These are phyloP conservation scores for Rhizopus delemar DNA, from an alignment of 371 early-diverging fungal species.

Conservation along the genomic window DNA sequence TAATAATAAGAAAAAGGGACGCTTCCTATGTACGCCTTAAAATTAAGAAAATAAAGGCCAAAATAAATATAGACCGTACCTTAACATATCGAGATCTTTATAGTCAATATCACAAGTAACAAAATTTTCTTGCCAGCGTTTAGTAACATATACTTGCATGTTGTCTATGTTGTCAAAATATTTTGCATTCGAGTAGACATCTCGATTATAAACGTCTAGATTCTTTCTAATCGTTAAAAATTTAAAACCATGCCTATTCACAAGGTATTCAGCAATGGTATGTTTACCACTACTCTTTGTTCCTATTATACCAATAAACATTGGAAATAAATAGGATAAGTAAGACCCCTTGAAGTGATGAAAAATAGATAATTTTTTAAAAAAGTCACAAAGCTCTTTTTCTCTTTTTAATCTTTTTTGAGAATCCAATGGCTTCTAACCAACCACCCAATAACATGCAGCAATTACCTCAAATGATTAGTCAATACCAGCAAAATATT, in stretches of 20 bases:
- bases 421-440: slow-evolving; percentile 16
- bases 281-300: slow-evolving; percentile 75
- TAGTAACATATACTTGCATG: slow-evolving; percentile 63
- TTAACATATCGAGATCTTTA: slow-evolving; percentile 29
- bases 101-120: slow-evolving; percentile 68
- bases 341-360: too few species aligned
- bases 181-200: slow-evolving; percentile 14
- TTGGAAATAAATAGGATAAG: slow-evolving; percentile 20
- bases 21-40: slow-evolving; percentile 54
- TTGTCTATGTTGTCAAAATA: slow-evolving; percentile 51
- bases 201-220: slow-evolving; percentile 5
- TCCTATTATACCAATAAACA: slow-evolving; percentile 82
- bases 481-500: slow-evolving; percentile 37
- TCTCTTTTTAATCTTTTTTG: slow-evolving; percentile 2
- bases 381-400: background rate
- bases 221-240: slow-evolving; percentile 20
- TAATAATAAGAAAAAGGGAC: slow-evolving; percentile 87
- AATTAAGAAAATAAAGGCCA: slow-evolving; percentile 6
- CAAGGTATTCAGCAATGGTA: slow-evolving; percentile 65
- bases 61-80: slow-evolving; percentile 19
- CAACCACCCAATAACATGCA: slow-evolving; percentile 16
- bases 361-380: background rate
- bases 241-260: slow-evolving; percentile 54
- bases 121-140: slow-evolving; percentile 68
- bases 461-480: slow-evolving; percentile 33